phyloP scores from a whole-genome alignment of 192 early-diverging fungal genomes.

The Coemansia sp. region DNA sequence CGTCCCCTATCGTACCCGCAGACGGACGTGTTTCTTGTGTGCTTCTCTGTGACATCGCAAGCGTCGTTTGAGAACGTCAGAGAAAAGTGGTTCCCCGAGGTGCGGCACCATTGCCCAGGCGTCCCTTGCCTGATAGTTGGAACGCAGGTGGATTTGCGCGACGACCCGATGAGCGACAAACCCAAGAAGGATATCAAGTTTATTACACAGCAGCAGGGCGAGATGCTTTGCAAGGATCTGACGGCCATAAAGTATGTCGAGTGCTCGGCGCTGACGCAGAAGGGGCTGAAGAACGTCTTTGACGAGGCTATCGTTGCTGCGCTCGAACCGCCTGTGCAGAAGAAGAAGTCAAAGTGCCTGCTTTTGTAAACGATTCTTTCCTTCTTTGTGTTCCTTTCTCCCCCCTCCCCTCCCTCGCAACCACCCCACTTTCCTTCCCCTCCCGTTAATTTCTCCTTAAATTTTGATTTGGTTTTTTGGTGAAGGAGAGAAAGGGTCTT shows the following conservation, averaged over 20 bases:
- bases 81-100: constrained; percentile 42
- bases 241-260: constrained; percentile 78
- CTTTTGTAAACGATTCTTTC: constrained; percentile 60
- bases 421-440: neutral
- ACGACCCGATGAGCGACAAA: constrained; percentile 43
- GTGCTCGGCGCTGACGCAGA: constrained; percentile 65
- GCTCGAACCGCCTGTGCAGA: constrained; percentile 81
- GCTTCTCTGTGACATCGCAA: constrained; percentile 84
- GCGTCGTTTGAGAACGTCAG: constrained; percentile 79
- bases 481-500: neutral
- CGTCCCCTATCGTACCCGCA: constrained; percentile 89
- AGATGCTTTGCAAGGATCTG: constrained; percentile 68
- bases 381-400: neutral
- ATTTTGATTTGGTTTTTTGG: neutral
- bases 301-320: constrained; percentile 97
- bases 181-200: constrained; percentile 41
- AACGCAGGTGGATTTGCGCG: constrained; percentile 52
- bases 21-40: constrained; percentile 89
- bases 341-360: constrained; percentile 81
- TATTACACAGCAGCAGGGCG: constrained; percentile 56
- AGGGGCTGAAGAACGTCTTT: constrained; percentile 54
- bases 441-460: neutral
- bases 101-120: constrained; percentile 18
- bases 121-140: constrained; percentile 55
- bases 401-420: neutral